Evolutionary conservation across 805 yeast genomes (phyloP), one percentile per base, ranked within the genome.

Genomic region (Saccharomycopsis oosterbeekiorum): DNA sequence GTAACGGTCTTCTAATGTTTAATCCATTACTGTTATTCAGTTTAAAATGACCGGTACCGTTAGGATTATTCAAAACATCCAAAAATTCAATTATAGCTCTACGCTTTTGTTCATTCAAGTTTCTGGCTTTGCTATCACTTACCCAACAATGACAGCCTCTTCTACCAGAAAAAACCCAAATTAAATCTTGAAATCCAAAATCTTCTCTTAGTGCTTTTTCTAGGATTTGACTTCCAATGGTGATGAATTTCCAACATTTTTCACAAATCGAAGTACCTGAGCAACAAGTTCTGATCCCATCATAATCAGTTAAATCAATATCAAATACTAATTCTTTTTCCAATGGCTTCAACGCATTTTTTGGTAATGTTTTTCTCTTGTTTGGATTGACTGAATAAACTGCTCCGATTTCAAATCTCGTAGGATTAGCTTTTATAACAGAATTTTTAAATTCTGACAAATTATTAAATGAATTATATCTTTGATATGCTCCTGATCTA

Each of bases 91-190:
- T 85, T 12, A 94, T 81, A 2, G 96, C 84, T 67, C 86, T 79
- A 68, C 99, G 81, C 63, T 83, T 82, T 4, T 76, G 68, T 71
- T 94, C 98, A 65, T 83, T 87, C 64, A 94, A 73, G 1, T 71
- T 68, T 61, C 97, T 76, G 0, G 97, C 97, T 56, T 92, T 76
- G 60, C 80, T 74, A 70, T 94, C 99, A 73, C 96, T 88, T 26
- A 94, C 80, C 99, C 99, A 94, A 69, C 98, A 96, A 78, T 94
- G 99, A 15, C 96, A 96, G 73, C 99, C 99, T 81, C 99, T 88
- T 78, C 99, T 87, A 56, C 99, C 99, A 0, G 97, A 90, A 70
- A 89, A 94, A 4, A 93, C 97, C 98, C 98, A 94, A 57, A 94
- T 77, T 70, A 90, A 77, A 72, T 89, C 85, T 63, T 84, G 75